Evolutionary conservation across 192 early-diverging fungal genomes (phyloP).

Genomic region (Hyaloraphidium curvatum): DNA sequence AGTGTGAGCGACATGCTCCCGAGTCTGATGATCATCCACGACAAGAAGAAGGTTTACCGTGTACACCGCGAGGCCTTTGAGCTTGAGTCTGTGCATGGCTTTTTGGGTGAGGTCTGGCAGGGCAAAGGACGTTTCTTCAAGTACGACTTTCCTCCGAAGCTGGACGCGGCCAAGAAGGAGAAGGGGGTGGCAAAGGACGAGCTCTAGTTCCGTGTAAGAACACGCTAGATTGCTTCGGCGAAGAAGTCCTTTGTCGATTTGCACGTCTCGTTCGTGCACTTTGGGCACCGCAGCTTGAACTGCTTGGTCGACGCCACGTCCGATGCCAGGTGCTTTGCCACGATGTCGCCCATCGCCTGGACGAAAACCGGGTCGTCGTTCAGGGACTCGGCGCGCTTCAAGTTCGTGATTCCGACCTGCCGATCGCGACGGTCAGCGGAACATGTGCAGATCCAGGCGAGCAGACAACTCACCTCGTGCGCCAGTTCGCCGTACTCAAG

Average conservation of each 20-base stretch:
- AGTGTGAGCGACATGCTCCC: constrained; percentile 7
- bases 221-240: constrained; percentile 10
- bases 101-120: constrained; percentile 1
- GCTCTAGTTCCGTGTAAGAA: too few relatives aligned
- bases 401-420: constrained; percentile 63
- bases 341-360: constrained; percentile 68
- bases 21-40: constrained; percentile 5
- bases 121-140: too few relatives aligned
- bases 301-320: constrained; percentile 23
- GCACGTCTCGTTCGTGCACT: constrained; percentile 51
- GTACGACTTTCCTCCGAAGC: too few relatives aligned
- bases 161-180: too few relatives aligned
- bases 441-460: too few relatives aligned
- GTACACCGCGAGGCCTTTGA: constrained; percentile 5
- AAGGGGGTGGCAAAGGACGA: too few relatives aligned
- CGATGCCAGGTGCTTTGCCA: constrained; percentile 51
- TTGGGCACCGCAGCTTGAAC: constrained; percentile 46
- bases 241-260: constrained; percentile 42
- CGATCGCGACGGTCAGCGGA: too few relatives aligned
- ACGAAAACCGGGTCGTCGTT: constrained; percentile 87
- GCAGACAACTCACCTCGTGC: constrained; percentile 28
- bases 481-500: constrained; percentile 79
- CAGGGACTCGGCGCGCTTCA: constrained; percentile 73
- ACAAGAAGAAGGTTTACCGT: constrained; percentile 9
- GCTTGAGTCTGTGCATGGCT: not conserved